These are phyloP conservation scores for Cyclotella baltica DNA, from an alignment of 108 stramenopile genomes.

Conservation along the genomic window DNA sequence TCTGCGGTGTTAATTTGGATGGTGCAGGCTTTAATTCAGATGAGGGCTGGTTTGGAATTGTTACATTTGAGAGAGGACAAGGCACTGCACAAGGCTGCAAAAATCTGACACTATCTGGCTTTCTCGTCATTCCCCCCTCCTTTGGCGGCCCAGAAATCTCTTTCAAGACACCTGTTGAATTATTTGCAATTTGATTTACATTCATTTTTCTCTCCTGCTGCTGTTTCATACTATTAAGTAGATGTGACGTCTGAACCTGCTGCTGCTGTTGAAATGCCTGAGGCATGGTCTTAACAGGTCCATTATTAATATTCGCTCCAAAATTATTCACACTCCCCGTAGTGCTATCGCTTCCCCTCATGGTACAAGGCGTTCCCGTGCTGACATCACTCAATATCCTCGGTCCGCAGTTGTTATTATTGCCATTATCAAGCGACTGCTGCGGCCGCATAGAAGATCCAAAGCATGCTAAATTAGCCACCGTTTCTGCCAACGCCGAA, in stretches of 20 bases:
- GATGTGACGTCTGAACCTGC: background rate
- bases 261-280: background rate
- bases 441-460: background rate
- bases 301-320: no score
- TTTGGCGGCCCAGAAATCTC: background rate
- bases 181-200: background rate
- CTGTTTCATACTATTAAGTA: background rate
- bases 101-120: background rate
- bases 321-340: no score
- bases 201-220: background rate
- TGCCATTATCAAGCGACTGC: background rate
- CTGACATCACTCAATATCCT: background rate
- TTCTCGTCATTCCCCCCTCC: background rate
- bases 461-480: conserved; percentile 35
- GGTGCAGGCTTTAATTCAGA: no score
- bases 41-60: no score
- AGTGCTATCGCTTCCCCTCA: no score
- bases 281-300: no score
- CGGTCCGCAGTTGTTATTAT: background rate
- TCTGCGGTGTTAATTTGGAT: background rate
- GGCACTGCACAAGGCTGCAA: background rate
- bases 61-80: background rate
- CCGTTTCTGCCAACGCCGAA: conserved; percentile 35
- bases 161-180: background rate
- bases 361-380: no score